Evolutionary conservation across 1,284 basidiomycete species (phyloP).

Genomic region (Ceratobasidium theobromae): DNA sequence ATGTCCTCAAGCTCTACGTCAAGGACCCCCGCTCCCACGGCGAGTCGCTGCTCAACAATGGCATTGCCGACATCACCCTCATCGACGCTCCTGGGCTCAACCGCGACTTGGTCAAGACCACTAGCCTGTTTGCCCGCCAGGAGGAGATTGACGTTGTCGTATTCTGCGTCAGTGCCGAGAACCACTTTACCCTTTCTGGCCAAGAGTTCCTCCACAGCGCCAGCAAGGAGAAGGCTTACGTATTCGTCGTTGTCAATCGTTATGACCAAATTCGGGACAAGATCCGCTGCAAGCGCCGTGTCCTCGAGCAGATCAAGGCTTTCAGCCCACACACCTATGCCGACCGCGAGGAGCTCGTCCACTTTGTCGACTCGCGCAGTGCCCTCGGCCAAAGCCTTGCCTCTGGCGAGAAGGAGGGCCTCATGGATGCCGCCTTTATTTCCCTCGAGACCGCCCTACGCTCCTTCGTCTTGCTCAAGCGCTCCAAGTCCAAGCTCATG

Average conservation of each 20-base stretch:
- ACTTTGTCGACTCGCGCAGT: slow-evolving; percentile 92
- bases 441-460: slow-evolving; percentile 90
- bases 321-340: slow-evolving; percentile 91
- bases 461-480: slow-evolving; percentile 94
- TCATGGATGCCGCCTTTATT: slow-evolving; percentile 63
- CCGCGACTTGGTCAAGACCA: slow-evolving; percentile 93
- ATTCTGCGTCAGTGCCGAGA: slow-evolving; percentile 97
- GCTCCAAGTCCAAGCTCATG: slow-evolving; percentile 92
- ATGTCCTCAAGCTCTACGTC: slow-evolving; percentile 82
- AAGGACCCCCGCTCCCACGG: slow-evolving; percentile 70
- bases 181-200: slow-evolving; percentile 96
- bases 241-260: slow-evolving; percentile 99
- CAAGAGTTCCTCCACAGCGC: slow-evolving; percentile 95
- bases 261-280: slow-evolving; percentile 96
- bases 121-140: slow-evolving; percentile 92
- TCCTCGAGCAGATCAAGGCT: slow-evolving; percentile 93
- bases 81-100: slow-evolving; percentile 99
- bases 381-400: slow-evolving; percentile 54
- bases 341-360: slow-evolving; percentile 90
- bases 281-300: slow-evolving; percentile 84
- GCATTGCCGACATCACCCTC: slow-evolving; percentile 95
- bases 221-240: slow-evolving; percentile 94
- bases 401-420: slow-evolving; percentile 39
- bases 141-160: slow-evolving; percentile 99
- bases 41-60: slow-evolving; percentile 90